Evolutionary conservation across 805 yeast genomes (phyloP).

Genomic region (Hanseniaspora lachancei): DNA sequence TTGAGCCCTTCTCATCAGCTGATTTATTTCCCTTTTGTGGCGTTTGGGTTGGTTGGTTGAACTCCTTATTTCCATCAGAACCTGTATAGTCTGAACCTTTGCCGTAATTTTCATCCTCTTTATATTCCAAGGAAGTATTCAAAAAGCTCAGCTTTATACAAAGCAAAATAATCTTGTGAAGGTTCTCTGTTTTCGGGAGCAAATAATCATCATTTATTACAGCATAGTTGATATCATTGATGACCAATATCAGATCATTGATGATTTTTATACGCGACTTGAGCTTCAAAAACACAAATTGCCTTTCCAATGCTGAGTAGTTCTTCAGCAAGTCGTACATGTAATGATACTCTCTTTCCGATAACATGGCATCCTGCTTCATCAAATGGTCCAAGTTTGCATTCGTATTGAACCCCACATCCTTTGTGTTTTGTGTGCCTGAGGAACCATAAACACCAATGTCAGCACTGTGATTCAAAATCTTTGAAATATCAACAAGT

Average conservation of each 20-base stretch:
- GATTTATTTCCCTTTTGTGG: background rate
- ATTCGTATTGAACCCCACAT: background rate
- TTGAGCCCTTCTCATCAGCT: background rate
- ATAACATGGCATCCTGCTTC: slow-evolving; percentile 12
- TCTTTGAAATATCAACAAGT: slow-evolving; percentile 6
- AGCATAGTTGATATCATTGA: slow-evolving; percentile 11
- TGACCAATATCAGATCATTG: slow-evolving; percentile 5
- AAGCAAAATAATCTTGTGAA: slow-evolving; percentile 4
- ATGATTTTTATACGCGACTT: background rate
- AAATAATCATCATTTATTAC: slow-evolving; percentile 11
- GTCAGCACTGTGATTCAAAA: slow-evolving; percentile 1
- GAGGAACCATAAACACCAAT: background rate
- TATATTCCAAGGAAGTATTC: background rate
- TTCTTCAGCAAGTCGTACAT: slow-evolving; percentile 10
- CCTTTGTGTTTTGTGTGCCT: background rate
- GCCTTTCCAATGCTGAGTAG: background rate
- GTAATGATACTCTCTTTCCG: slow-evolving; percentile 9
- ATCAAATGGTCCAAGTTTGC: slow-evolving; percentile 8
- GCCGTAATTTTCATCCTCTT: background rate
- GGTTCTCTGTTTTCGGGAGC: slow-evolving; percentile 9
- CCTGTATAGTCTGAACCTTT: background rate
- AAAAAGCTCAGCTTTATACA: slow-evolving; percentile 8
- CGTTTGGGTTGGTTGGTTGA: background rate
- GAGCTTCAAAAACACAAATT: background rate
- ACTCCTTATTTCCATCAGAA: background rate